Conservation (phyloP, 208 protist species). For the Leishmania braziliensis region DNA sequence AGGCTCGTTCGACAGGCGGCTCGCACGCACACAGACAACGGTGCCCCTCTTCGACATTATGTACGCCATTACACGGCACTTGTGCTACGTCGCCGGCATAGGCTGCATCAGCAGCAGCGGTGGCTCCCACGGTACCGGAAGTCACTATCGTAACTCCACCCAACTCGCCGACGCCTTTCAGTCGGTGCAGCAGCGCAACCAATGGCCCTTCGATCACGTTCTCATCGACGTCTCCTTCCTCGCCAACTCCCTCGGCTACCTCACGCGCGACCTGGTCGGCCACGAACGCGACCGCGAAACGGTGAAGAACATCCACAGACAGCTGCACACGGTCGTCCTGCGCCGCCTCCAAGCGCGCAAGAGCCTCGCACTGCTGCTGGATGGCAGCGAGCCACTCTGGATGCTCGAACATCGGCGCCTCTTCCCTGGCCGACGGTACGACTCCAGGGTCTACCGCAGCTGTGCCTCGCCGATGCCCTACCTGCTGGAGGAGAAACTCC, state of each 20-base stretch:
- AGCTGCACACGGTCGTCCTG: constrained; percentile 56
- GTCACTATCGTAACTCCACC: constrained; percentile 39
- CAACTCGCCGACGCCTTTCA: constrained; percentile 66
- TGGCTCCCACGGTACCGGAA: neutral
- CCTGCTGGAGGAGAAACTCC: constrained; percentile 66
- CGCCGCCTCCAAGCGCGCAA: constrained; percentile 64
- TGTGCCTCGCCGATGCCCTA: constrained; percentile 74
- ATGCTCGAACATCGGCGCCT: constrained; percentile 60
- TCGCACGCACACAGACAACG: neutral
- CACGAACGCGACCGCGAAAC: constrained; percentile 67
- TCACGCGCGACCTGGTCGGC: constrained; percentile 68
- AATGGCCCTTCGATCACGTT: constrained; percentile 62
- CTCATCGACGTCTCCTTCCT: constrained; percentile 63
- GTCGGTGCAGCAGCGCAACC: constrained; percentile 42
- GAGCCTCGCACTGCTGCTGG: constrained; percentile 65
- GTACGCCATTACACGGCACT: constrained; percentile 14
- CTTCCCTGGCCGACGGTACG: constrained; percentile 62
- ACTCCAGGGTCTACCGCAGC: constrained; percentile 69
- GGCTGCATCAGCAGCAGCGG: constrained; percentile 4
- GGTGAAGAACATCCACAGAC: constrained; percentile 55
- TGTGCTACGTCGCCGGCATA: constrained; percentile 21
- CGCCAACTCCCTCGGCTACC: constrained; percentile 37
- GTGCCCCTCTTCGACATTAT: neutral
- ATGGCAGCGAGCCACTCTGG: constrained; percentile 79
- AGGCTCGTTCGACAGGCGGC: too few relatives aligned